Base-by-base conservation (phyloP, 2,329 filamentous ascomycete species). In the Metarhizium robertsii region DNA sequence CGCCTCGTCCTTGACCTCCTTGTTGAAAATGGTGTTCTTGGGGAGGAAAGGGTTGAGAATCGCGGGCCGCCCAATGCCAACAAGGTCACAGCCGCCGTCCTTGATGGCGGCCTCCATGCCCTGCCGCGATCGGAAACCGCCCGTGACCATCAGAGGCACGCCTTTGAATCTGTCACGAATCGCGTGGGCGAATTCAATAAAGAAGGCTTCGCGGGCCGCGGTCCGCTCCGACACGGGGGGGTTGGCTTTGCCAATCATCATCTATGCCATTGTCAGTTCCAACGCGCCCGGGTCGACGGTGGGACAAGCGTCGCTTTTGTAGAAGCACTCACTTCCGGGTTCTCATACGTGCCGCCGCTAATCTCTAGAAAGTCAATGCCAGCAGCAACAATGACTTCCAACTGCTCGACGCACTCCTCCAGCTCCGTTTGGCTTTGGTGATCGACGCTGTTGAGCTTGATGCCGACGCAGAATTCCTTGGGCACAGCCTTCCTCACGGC, bases 341-440 rank as follows among this genome's bases (percentile, higher is more conserved):
- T 67, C 61, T 84, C 79, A 59, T 79, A 84, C 0, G 67, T 79
- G 0, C 86, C 85, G 0, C 86, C 86, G 18, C 78, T 83, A 30
- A 89, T 76, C 67, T 90, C 85, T 2, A 89, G 68, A 60, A 87
- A 88, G 67, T 89, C 86, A 1, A 88, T 68, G 5, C 71, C 79
- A 43, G 72, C 74, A 5, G 68, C 69, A 0, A 67, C 67, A 4
- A 85, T 75, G 18, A 73, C 64, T n/a, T 71, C 66, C 10, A 86
- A 71, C 63, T 88, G 84, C 55, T 80, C 76, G 43, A 87, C 68
- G 40, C 75, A 79, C 13, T 83, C 82, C 10, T 76, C 67, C 20
- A 81, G 60, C 52, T 69, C 69, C 58, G 69, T 66, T 4, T 67
- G 64, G 2, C 71, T 67, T 59, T 82, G 79, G 59, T 79, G 78